Conservation (phyloP, 2,329 filamentous ascomycete species). For the Botrytis pseudocinerea region DNA sequence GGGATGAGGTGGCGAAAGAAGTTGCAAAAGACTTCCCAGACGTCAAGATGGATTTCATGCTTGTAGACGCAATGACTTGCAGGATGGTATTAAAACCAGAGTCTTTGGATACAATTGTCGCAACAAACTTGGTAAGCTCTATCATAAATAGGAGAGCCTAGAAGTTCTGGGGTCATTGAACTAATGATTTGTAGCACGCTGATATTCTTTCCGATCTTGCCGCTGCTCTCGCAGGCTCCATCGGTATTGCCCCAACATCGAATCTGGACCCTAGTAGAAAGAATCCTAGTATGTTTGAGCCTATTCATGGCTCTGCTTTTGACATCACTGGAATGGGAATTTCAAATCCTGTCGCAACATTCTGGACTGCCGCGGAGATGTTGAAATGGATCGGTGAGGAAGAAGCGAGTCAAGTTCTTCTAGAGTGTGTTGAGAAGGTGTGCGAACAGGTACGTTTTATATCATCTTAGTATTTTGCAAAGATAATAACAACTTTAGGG, state of each 20-base stretch:
- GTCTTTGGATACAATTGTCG: constrained; percentile 61
- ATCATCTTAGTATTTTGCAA: neutral
- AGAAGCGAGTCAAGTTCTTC: constrained; percentile 50
- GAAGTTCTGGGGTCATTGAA: neutral
- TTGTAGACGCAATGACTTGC: neutral
- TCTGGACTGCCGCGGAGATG: constrained; percentile 61
- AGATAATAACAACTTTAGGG: neutral
- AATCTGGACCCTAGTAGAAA: constrained; percentile 63
- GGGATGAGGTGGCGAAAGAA: constrained; percentile 59
- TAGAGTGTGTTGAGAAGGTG: constrained; percentile 55
- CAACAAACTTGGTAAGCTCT: constrained; percentile 53
- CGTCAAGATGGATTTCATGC: neutral
- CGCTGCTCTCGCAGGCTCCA: constrained; percentile 67
- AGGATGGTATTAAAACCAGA: constrained; percentile 61
- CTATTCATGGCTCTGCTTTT: constrained; percentile 60
- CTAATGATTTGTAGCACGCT: constrained; percentile 45
- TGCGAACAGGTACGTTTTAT: constrained; percentile 42
- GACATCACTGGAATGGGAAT: constrained; percentile 59
- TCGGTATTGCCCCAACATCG: constrained; percentile 70
- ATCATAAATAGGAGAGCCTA: neutral
- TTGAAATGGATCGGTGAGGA: constrained; percentile 57
- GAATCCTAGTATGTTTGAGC: constrained; percentile 61
- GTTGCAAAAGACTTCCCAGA: neutral
- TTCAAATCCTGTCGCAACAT: constrained; percentile 58
- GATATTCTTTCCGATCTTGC: constrained; percentile 72